A percentile compares a stretch with the other conserved stretches of the same genome.
phyloP scores from a whole-genome alignment of 2,329 filamentous ascomycete genomes.

The Xylaria sp. region DNA sequence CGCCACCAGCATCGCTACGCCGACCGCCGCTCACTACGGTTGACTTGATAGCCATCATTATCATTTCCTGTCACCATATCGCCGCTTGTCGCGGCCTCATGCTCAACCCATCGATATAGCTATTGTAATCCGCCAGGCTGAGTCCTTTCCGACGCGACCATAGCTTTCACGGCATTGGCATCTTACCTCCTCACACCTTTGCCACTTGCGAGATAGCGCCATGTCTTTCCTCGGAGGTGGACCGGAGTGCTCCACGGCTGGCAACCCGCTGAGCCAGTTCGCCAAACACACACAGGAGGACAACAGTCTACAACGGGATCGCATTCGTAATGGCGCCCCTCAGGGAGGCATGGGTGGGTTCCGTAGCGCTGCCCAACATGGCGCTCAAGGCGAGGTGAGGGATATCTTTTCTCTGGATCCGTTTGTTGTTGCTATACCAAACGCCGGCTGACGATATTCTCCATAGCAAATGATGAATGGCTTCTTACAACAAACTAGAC shows the following conservation, averaged over 20 bases:
- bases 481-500: constrained; percentile 82
- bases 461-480: constrained; percentile 82
- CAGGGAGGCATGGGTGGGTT: constrained; percentile 76
- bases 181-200: constrained; percentile 2
- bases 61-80: background rate
- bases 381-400: constrained; percentile 74
- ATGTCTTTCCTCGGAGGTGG: constrained; percentile 96
- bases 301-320: constrained; percentile 90
- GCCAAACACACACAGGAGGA: constrained; percentile 97
- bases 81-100: constrained; percentile 3
- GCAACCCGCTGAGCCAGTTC: constrained; percentile 96
- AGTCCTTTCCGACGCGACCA: background rate
- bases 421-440: background rate
- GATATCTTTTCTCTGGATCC: background rate
- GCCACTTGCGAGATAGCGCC: constrained; percentile 35
- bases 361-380: constrained; percentile 71
- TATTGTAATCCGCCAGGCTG: background rate
- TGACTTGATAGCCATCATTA: background rate
- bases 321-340: constrained; percentile 77
- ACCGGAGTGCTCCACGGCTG: constrained; percentile 91
- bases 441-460: constrained; percentile 35
- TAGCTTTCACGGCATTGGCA: background rate
- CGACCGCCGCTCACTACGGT: background rate
- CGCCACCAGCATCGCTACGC: background rate
- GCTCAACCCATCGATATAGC: background rate